Evolutionary conservation across 495 filamentous ascomycete species (phyloP).

Genomic region (Hyaloscypha hepaticicola): DNA sequence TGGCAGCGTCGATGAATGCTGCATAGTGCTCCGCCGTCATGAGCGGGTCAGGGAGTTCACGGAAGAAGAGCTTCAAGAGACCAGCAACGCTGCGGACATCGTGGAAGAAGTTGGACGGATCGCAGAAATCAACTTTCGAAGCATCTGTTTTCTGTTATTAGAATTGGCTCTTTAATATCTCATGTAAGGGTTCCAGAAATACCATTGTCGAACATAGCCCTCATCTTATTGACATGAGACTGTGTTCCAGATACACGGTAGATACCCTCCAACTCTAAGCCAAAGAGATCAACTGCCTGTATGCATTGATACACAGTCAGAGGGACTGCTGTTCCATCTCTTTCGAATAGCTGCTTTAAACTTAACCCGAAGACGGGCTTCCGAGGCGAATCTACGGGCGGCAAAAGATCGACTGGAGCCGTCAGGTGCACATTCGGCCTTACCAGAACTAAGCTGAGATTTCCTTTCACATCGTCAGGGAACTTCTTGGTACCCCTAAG

Average conservation of each 20-base stretch:
- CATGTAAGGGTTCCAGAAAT: too few relatives aligned
- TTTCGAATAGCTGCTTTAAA: constrained; percentile 73
- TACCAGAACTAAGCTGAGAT: too few relatives aligned
- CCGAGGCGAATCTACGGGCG: too few relatives aligned
- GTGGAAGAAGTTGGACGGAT: constrained; percentile 90
- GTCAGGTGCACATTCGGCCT: too few relatives aligned
- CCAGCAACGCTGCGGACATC: constrained; percentile 96
- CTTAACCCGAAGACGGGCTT: constrained; percentile 86
- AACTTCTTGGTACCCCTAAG: too few relatives aligned
- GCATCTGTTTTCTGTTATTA: constrained; percentile 42
- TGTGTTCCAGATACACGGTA: constrained; percentile 87
- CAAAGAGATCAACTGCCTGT: constrained; percentile 88
- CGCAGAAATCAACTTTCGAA: constrained; percentile 84
- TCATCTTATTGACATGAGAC: constrained; percentile 81
- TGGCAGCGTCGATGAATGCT: constrained; percentile 80
- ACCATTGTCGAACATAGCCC: constrained; percentile 86
- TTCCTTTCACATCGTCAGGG: too few relatives aligned
- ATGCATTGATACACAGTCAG: constrained; percentile 94
- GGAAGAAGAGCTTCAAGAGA: constrained; percentile 92
- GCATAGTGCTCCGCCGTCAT: constrained; percentile 74
- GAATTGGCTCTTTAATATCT: too few relatives aligned
- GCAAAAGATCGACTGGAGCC: too few relatives aligned
- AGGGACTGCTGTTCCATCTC: constrained; percentile 86
- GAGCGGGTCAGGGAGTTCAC: constrained; percentile 89
- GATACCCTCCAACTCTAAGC: constrained; percentile 89